These are phyloP conservation scores for Fagus sylvatica DNA, from an alignment of 306 rosid species.

Conservation along the genomic window DNA sequence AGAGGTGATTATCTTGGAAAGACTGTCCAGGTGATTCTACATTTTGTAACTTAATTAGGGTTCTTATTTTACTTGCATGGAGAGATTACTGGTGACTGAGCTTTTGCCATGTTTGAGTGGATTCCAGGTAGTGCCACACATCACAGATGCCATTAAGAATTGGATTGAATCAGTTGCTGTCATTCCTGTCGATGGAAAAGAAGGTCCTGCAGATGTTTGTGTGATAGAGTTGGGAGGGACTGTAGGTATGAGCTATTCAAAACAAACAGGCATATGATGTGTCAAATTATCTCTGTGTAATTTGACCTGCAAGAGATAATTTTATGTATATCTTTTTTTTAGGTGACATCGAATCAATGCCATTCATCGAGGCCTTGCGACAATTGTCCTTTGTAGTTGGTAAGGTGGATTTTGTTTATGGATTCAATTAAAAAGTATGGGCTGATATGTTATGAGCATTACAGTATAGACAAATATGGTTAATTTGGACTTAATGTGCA, in stretches of 20 bases:
- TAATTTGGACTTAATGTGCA: not conserved
- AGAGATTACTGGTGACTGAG: conserved; percentile 15
- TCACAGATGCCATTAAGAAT: conserved; percentile 88
- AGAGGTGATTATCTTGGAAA: conserved; percentile 95
- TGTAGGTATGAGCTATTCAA: conserved; percentile 59
- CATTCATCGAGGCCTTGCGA: conserved; percentile 90
- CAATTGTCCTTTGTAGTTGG: conserved; percentile 92
- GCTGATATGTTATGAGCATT: not conserved
- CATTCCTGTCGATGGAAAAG: conserved; percentile 87
- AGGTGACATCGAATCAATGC: conserved; percentile 99
- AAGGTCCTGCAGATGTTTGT: conserved; percentile 92
- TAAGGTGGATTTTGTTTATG: conserved; percentile 31
- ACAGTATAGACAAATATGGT: not conserved
- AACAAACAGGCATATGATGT: conserved; percentile 18
- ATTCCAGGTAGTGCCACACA: conserved; percentile 93
- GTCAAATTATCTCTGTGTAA: conserved; percentile 4
- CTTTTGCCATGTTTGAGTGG: conserved; percentile 21
- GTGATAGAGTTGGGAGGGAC: conserved; percentile 99
- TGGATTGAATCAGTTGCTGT: conserved; percentile 77
- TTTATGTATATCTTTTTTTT: conserved; percentile 19
- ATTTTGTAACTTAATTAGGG: conserved; percentile 10
- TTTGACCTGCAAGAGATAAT: conserved; percentile 10
- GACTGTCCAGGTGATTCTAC: conserved; percentile 83
- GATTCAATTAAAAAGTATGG: not conserved
- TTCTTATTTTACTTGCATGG: not conserved